Base-by-base conservation (phyloP, 495 filamentous ascomycete species). In the Neurospora hispaniola region DNA sequence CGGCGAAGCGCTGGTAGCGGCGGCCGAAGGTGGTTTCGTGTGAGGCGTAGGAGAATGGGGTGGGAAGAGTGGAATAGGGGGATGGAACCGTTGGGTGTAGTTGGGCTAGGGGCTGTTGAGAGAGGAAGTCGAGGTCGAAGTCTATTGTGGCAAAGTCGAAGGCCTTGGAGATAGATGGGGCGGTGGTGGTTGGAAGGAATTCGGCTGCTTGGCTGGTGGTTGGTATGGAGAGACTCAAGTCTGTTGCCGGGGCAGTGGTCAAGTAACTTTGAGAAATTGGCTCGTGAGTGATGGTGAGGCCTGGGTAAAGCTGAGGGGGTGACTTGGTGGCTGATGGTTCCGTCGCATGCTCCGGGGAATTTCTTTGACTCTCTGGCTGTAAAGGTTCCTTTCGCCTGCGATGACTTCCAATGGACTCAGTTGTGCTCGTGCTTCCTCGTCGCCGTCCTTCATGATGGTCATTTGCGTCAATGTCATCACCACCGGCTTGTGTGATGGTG, bases 11-110 rank as follows among this genome's bases (percentile, higher is more conserved):
- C 27, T 93, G 91, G 35, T 96, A 83, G 14, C 89, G 85, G 0
- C 92, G 88, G 20, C 89, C 88, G 74, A 96, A 92, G n/a, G 87
- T 87, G 16, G 83, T 82, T 80, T 96, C 93, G 35, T 89, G 85
- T 59, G 88, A 83, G 42, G 85, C 81, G 75, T 88, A 88, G 0
- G 85, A 85, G 5, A 71, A 77, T 1, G 86, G 85, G 2, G 77
- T 71, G 1, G 83, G 79, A 2, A 85, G 82, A 6, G 78, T 72
- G 18, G 46, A 71, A 68, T 71, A 82, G 48, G 76, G 74, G 48
- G 74, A 68, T 6, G 69, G 41, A 40, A 18, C 18, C 46, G 68
- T 48, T 70, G 70, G 62, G 46, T 54, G 59, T 31, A 2, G 54
- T 31, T 59, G 48, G 12, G 48, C 11, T 8, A 31, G 54, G 4